Evolutionary conservation across 306 rosid genomes (phyloP).

Genomic region (Vigna mungo): DNA sequence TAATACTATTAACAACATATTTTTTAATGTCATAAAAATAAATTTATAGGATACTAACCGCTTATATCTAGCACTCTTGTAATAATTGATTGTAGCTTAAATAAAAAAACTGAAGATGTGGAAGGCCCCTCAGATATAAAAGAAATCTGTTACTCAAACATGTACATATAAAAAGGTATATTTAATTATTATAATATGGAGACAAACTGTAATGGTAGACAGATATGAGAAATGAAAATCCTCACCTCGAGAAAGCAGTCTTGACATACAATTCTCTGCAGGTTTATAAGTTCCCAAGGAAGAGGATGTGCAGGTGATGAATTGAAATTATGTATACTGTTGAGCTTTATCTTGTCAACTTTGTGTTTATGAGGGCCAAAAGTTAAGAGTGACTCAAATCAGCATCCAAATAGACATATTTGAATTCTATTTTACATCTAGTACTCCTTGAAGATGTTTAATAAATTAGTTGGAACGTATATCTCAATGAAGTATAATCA

Average conservation of each 20-base stretch:
- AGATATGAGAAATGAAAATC: conserved; percentile 4
- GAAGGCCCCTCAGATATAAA: no score
- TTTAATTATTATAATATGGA: not conserved
- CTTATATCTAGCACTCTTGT: no score
- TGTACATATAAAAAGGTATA: no score
- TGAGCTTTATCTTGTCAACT: not conserved
- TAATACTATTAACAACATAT: no score
- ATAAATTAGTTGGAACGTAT: conserved; percentile 10
- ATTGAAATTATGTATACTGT: no score
- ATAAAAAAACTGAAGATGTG: no score
- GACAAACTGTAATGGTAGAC: not conserved
- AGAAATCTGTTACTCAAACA: no score
- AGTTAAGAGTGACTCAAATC: conserved; percentile 6
- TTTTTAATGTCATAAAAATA: no score
- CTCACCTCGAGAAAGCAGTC: conserved; percentile 87
- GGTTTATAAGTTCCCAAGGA: conserved; percentile 28
- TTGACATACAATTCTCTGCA: conserved; percentile 70
- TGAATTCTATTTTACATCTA: conserved; percentile 16
- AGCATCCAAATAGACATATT: conserved; percentile 1
- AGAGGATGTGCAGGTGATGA: no score
- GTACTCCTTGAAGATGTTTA: conserved; percentile 7
- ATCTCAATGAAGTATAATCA: not conserved
- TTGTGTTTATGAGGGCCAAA: not conserved
- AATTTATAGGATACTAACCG: no score
- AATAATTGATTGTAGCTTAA: no score